phyloP scores from a whole-genome alignment of 169 alveolate species.

The Eimeria necatrix region DNA sequence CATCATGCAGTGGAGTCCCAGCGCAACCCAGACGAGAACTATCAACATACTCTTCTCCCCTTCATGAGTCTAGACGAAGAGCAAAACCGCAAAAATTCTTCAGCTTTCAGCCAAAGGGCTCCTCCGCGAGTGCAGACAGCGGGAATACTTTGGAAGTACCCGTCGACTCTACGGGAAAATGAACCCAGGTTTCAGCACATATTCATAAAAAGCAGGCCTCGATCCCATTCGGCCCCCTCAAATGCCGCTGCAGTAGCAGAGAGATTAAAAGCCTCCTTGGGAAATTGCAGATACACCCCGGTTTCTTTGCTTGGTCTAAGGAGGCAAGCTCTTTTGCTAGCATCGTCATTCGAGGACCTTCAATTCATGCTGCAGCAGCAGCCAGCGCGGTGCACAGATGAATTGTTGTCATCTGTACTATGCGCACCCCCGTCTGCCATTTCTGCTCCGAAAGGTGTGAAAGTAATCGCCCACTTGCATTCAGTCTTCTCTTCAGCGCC shows the following conservation, averaged over 20 bases:
- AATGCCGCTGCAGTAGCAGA: neutral
- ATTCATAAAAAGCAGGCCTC: neutral
- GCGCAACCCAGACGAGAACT: too few species aligned
- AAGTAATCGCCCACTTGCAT: neutral
- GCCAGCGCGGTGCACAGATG: neutral
- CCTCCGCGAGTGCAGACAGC: neutral
- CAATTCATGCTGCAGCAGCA: conserved; percentile 19
- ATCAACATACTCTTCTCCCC: too few species aligned
- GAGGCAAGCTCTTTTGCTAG: neutral
- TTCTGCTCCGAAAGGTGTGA: neutral
- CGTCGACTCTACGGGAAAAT: too few species aligned
- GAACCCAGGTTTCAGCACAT: too few species aligned
- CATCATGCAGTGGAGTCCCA: too few species aligned
- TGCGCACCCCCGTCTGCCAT: neutral
- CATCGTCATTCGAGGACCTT: neutral
- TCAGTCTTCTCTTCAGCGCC: neutral
- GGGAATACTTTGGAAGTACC: too few species aligned
- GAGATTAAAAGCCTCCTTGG: neutral
- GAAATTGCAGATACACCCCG: neutral
- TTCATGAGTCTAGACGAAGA: neutral
- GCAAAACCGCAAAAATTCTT: conserved; percentile 24
- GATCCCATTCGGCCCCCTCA: conserved; percentile 21
- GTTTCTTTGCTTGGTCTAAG: neutral
- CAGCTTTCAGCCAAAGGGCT: conserved; percentile 19
- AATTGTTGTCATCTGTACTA: neutral